A percentile compares a stretch with the other conserved stretches of the same genome.
phyloP scores from a whole-genome alignment of 2,329 filamentous ascomycete species.

The Colletotrichum cereale region DNA sequence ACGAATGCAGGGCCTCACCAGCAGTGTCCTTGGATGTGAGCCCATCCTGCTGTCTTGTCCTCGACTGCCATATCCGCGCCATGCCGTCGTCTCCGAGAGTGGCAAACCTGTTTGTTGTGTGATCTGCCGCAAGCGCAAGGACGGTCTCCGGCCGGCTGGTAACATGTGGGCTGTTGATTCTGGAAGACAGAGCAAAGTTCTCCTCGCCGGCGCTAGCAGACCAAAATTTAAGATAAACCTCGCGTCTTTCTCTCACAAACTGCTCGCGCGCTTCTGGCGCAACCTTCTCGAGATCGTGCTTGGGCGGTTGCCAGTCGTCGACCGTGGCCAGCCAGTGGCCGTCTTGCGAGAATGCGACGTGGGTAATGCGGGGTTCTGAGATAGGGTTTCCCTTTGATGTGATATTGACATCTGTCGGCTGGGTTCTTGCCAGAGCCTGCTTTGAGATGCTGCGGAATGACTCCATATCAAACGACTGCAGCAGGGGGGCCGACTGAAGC shows the following conservation, averaged over 20 bases:
- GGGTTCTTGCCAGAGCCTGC: constrained; percentile 90
- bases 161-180: constrained; percentile 86
- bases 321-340: constrained; percentile 92
- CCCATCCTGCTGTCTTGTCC: constrained; percentile 76
- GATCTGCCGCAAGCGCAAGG: constrained; percentile 80
- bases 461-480: constrained; percentile 91
- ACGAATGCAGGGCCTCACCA: constrained; percentile 74
- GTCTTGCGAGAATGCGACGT: constrained; percentile 81
- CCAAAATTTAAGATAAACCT: constrained; percentile 95
- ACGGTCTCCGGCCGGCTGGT: constrained; percentile 69
- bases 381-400: constrained; percentile 79
- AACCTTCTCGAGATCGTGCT: constrained; percentile 71
- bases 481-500: constrained; percentile 65
- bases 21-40: constrained; percentile 70
- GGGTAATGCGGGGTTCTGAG: constrained; percentile 81
- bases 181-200: constrained; percentile 81
- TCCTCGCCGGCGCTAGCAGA: constrained; percentile 68
- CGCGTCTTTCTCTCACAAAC: constrained; percentile 67
- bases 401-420: constrained; percentile 83
- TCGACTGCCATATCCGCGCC: constrained; percentile 86
- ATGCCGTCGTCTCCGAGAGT: constrained; percentile 86
- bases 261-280: constrained; percentile 54
- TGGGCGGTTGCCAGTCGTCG: constrained; percentile 88
- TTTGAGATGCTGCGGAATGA: constrained; percentile 83
- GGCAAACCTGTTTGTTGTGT: constrained; percentile 78